A percentile compares a stretch with the other conserved stretches of the same genome.
Evolutionary conservation across 306 rosid species (phyloP).

Genomic region (Ceratonia siliqua): DNA sequence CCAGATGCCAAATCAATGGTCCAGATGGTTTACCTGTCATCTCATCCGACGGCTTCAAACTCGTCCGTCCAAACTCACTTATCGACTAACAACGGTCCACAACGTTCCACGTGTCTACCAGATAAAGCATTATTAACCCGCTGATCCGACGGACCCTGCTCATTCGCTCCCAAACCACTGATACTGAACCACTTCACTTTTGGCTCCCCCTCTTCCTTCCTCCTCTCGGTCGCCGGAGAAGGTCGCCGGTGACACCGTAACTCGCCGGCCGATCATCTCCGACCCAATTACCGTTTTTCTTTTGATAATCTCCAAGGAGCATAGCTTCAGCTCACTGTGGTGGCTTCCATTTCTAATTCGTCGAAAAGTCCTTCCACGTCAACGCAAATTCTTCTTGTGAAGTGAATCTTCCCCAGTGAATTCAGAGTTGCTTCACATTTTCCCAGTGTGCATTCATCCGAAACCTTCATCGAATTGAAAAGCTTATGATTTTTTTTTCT

Average conservation of each 20-base stretch:
- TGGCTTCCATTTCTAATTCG: background rate
- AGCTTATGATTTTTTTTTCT: background rate
- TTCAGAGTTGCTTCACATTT: background rate
- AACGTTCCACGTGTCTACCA: conserved; percentile 40
- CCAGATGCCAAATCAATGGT: conserved; percentile 27
- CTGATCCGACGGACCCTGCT: conserved; percentile 56
- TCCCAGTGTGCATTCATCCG: background rate
- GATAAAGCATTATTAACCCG: conserved; percentile 38
- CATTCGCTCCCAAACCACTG: conserved; percentile 28
- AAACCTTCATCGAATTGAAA: background rate
- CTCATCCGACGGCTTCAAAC: conserved; percentile 8
- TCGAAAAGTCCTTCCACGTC: background rate
- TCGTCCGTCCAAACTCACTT: conserved; percentile 31
- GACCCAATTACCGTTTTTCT: background rate
- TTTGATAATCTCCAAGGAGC: background rate
- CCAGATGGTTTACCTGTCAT: background rate
- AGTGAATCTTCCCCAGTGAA: background rate
- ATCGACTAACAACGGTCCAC: conserved; percentile 42
- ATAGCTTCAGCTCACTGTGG: background rate
- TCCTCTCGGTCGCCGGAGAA: background rate
- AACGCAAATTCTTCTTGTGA: background rate
- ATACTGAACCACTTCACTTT: background rate
- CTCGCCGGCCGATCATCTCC: background rate
- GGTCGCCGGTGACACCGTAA: background rate
- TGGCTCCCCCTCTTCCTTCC: background rate